phyloP scores from a whole-genome alignment of 106 monocot species.

The Cymbidium sinense region DNA sequence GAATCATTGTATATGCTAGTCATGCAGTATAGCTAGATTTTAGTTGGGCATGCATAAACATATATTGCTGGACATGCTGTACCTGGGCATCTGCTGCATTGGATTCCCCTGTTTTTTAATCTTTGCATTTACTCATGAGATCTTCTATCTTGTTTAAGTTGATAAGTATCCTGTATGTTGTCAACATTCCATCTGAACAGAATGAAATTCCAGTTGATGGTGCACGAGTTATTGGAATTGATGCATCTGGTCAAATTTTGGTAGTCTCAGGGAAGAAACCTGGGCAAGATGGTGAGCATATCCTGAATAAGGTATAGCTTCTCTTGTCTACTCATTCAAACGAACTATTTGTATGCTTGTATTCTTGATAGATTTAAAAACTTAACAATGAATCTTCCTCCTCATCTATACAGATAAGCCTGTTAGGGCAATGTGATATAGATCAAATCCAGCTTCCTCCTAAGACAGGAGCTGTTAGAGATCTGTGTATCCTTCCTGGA shows the following conservation, averaged over 20 bases:
- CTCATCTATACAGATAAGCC: slow-evolving; percentile 46
- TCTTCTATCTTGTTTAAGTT: neutral
- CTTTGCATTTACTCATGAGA: neutral
- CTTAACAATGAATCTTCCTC: neutral
- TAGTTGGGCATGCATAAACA: neutral
- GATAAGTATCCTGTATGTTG: neutral
- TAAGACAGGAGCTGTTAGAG: slow-evolving; percentile 61
- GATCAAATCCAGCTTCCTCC: slow-evolving; percentile 56
- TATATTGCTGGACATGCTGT: neutral
- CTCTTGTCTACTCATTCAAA: neutral
- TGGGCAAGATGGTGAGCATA: slow-evolving; percentile 41
- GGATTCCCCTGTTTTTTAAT: neutral
- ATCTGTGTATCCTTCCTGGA: slow-evolving; percentile 55
- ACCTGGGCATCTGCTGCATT: neutral
- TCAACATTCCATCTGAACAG: slow-evolving; percentile 25
- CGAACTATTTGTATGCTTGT: neutral
- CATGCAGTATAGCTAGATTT: neutral
- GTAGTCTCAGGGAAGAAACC: slow-evolving; percentile 52
- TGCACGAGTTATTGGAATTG: slow-evolving; percentile 71
- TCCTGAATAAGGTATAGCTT: slow-evolving; percentile 55
- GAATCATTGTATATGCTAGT: neutral
- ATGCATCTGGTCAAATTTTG: slow-evolving; percentile 49
- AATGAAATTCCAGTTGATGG: slow-evolving; percentile 53
- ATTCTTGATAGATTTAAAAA: neutral
- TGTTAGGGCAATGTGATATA: slow-evolving; percentile 37